phyloP scores from a whole-genome alignment of 2,329 filamentous ascomycete species.

The Pseudogymnoascus destructans region DNA sequence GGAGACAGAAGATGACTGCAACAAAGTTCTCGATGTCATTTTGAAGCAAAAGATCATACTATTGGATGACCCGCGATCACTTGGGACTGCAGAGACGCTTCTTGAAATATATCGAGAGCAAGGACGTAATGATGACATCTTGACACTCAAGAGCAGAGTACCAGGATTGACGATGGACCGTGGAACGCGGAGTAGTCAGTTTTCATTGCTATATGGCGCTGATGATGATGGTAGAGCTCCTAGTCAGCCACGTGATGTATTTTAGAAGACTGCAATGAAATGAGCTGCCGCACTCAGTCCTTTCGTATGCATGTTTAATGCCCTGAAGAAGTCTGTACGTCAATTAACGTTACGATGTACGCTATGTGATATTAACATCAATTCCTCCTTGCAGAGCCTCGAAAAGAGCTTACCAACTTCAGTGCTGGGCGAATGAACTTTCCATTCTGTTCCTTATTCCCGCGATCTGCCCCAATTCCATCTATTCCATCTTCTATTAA shows the following conservation, averaged over 20 bases:
- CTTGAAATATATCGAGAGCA: not conserved
- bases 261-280: not conserved
- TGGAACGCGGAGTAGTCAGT: not conserved
- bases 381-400: too few species aligned
- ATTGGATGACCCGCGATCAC: slow-evolving; percentile 6
- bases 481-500: too few species aligned
- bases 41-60: slow-evolving; percentile 1
- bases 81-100: not conserved
- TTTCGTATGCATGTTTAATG: not conserved
- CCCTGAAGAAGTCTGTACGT: not conserved
- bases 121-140: not conserved
- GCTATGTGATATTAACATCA: not conserved
- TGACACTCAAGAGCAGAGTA: not conserved
- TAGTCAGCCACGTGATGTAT: not conserved
- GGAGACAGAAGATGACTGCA: slow-evolving; percentile 10
- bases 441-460: too few species aligned
- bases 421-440: too few species aligned
- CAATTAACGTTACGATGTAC: not conserved
- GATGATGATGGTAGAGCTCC: not conserved
- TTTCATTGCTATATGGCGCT: not conserved
- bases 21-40: slow-evolving; percentile 10
- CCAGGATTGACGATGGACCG: not conserved
- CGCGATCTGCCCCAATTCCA: too few species aligned
- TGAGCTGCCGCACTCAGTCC: not conserved
- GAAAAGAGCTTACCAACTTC: too few species aligned